phyloP scores from a whole-genome alignment of 1,284 basidiomycete species.

The Marasmius oreades region DNA sequence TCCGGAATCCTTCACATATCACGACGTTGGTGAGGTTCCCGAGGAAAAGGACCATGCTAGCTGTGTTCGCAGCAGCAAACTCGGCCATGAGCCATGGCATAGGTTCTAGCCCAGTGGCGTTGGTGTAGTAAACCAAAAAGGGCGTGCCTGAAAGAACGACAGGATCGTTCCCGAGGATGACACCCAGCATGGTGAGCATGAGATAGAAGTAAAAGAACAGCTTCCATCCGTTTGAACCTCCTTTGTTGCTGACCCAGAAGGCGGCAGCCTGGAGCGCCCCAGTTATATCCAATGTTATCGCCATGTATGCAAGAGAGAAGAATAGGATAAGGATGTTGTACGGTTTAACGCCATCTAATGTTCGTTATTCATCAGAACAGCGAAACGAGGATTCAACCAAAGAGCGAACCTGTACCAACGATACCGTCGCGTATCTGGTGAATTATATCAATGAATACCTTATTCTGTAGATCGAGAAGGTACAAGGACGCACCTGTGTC shows the following conservation, averaged over 20 bases:
- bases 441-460: slow-evolving; percentile 27
- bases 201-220: slow-evolving; percentile 80
- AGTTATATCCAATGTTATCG: slow-evolving; percentile 88
- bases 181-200: slow-evolving; percentile 77
- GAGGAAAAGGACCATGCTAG: slow-evolving; percentile 62
- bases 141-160: slow-evolving; percentile 86
- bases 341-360: slow-evolving; percentile 72
- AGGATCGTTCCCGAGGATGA: slow-evolving; percentile 88
- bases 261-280: slow-evolving; percentile 87
- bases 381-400: slow-evolving; percentile 7
- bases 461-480: not conserved
- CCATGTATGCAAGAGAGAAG: slow-evolving; percentile 90
- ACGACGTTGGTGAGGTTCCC: slow-evolving; percentile 75
- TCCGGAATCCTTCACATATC: slow-evolving; percentile 60
- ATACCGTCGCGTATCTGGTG: slow-evolving; percentile 44
- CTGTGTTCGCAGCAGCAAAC: slow-evolving; percentile 79
- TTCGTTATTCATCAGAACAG: not conserved
- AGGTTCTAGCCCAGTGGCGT: slow-evolving; percentile 55
- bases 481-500: slow-evolving; percentile 13
- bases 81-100: slow-evolving; percentile 51
- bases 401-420: slow-evolving; percentile 22
- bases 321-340: slow-evolving; percentile 94
- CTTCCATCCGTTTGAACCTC: slow-evolving; percentile 64
- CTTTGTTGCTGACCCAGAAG: slow-evolving; percentile 80
- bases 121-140: slow-evolving; percentile 84